Evolutionary conservation across 2,329 filamentous ascomycete genomes (phyloP), one percentile per base, ranked within the genome.

Genomic region (Neospermospora avenae): DNA sequence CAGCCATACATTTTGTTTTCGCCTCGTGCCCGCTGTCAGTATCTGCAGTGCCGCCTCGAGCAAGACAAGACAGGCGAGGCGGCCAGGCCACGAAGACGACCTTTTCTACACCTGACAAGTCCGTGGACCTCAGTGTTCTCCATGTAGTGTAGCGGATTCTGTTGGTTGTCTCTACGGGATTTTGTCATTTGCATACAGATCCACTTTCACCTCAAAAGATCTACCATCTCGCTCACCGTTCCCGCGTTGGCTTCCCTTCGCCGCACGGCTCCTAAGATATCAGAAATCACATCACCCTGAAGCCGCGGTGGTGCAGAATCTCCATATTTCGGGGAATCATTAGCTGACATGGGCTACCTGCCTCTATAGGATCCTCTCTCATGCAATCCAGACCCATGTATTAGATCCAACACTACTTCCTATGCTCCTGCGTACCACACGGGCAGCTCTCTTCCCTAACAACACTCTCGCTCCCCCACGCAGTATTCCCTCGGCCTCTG

Each of bases 381-480:
- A 86, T 73, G 76, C 78, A 68, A 79, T 86, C 65, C 77, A 79
- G 64, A 76, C 75, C 58, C 77, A 82, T 71, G 72, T 90, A 62
- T 78, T 91, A 63, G 83, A 87, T 75, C 80, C 86, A 67, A 80
- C 81, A 63, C 80, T 83, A 67, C 78, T 92, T 58, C 85, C 89
- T 72, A 79, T 80, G 72, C 75, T 90, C 67, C 82, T 93, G 69
- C 84, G 85, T 72, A 83, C 85, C 67, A 81, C 90, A 70, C 89
- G 95, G 72, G 85, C 84, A 69, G 84, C 89, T 62, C 79, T 98
- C 58, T 98, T 97, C 73, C 93, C 95, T 67, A 89, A 91, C 76
- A 96, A 96, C 75, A 80, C 84, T 68, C 86, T 88, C 63, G 88
- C 86, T 61, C 82, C 84, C 65, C 79, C 86, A 68, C 77, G 87